Evolutionary conservation across 2,329 filamentous ascomycete genomes (phyloP).

Genomic region (Akanthomyces uredinophilus): DNA sequence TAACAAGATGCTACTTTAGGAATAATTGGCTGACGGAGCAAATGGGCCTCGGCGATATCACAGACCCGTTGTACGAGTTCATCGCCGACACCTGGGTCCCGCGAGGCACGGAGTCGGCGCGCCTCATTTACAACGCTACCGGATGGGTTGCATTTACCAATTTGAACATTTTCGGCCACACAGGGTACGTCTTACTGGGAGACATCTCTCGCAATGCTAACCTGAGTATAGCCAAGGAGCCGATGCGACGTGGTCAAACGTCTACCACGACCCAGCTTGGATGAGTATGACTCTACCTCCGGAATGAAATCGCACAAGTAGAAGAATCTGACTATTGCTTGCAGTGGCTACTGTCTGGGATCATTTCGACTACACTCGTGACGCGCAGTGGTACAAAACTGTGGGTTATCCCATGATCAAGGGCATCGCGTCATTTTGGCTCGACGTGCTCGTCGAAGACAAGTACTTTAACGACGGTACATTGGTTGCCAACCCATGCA

Average conservation of each 20-base stretch:
- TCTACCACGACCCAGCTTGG: conserved; percentile 37
- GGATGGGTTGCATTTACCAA: conserved; percentile 55
- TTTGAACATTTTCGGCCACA: conserved; percentile 55
- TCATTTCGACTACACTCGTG: conserved; percentile 48
- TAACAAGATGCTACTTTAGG: conserved; percentile 21
- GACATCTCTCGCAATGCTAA: not conserved
- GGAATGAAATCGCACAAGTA: too few species aligned
- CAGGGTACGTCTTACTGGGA: conserved; percentile 24
- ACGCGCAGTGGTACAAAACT: conserved; percentile 40
- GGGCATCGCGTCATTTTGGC: conserved; percentile 50
- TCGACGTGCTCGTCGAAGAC: conserved; percentile 48
- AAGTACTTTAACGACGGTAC: conserved; percentile 44
- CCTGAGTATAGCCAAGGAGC: conserved; percentile 23
- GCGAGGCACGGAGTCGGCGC: conserved; percentile 47
- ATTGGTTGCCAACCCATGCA: conserved; percentile 53
- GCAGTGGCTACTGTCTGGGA: conserved; percentile 52
- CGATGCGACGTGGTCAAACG: conserved; percentile 28
- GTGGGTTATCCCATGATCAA: conserved; percentile 50
- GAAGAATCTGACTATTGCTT: not conserved
- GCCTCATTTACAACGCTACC: conserved; percentile 45
- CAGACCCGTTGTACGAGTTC: conserved; percentile 45
- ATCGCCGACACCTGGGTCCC: conserved; percentile 50
- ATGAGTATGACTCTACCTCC: conserved; percentile 32
- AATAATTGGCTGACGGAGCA: conserved; percentile 54
- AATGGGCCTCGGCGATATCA: conserved; percentile 42